phyloP scores from a whole-genome alignment of 2,329 filamentous ascomycete species.

The Podosphaera xanthii region DNA sequence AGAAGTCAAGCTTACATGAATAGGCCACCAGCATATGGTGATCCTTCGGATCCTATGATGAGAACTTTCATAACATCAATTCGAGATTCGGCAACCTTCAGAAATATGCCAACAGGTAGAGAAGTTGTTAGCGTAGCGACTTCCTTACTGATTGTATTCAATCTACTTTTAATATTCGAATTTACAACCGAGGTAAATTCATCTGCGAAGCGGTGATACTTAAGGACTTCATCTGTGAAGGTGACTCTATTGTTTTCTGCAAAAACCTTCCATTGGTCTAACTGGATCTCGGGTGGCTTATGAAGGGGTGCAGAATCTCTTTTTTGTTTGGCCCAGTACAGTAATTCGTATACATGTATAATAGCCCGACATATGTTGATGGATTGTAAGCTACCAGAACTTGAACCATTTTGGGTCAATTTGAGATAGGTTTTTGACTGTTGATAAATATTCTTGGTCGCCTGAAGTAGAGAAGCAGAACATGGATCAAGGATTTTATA shows the following conservation, averaged over 20 bases:
- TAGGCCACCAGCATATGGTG: constrained; percentile 9
- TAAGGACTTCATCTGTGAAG: constrained; percentile 9
- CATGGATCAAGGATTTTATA: background rate
- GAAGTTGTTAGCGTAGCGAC: constrained; percentile 10
- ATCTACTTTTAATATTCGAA: constrained; percentile 4
- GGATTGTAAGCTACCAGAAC: background rate
- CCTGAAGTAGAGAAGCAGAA: background rate
- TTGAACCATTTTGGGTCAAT: background rate
- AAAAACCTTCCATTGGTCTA: constrained; percentile 6
- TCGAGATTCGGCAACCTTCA: constrained; percentile 9
- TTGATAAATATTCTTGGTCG: constrained; percentile 2
- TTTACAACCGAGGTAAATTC: constrained; percentile 2
- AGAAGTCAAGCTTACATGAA: constrained; percentile 6
- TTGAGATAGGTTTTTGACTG: constrained; percentile 2
- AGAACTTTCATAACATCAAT: constrained; percentile 11
- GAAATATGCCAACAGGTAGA: constrained; percentile 8
- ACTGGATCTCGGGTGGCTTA: background rate
- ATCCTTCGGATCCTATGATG: constrained; percentile 8
- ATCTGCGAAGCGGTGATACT: constrained; percentile 3
- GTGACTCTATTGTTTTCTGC: constrained; percentile 7
- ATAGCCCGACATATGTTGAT: constrained; percentile 1
- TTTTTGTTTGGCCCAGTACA: constrained; percentile 1
- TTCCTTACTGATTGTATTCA: constrained; percentile 9
- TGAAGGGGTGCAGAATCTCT: background rate
- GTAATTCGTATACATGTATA: constrained; percentile 1